These are phyloP conservation scores for Baudoinia panamericana DNA, from an alignment of 495 filamentous ascomycete genomes.

Conservation along the genomic window DNA sequence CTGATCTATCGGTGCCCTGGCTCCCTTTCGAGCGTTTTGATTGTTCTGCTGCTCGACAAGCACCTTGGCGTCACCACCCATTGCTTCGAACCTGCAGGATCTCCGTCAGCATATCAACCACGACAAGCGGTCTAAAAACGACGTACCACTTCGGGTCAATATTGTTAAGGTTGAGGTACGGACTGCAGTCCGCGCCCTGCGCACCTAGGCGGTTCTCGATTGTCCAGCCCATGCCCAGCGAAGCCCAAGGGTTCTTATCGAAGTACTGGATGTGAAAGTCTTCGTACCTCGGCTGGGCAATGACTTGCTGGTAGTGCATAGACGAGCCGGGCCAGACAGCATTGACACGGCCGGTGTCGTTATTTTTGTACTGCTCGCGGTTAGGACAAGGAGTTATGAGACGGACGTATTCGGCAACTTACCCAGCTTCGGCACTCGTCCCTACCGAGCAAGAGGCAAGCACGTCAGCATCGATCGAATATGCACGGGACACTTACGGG, in stretches of 20 bases:
- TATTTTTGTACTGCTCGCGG: constrained; percentile 26
- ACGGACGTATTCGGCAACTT: background rate
- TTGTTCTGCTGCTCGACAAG: constrained; percentile 12
- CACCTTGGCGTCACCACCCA: constrained; percentile 10
- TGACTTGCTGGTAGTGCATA: constrained; percentile 26
- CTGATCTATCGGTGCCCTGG: background rate
- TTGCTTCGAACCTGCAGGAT: constrained; percentile 11
- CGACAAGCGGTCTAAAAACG: background rate
- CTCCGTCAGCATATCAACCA: background rate
- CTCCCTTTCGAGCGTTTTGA: constrained; percentile 3
- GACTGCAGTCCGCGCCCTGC: constrained; percentile 18
- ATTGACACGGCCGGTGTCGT: constrained; percentile 29
- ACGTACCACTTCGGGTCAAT: constrained; percentile 28
- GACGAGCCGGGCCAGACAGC: constrained; percentile 27
- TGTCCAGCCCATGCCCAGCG: constrained; percentile 26
- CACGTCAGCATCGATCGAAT: too few relatives aligned
- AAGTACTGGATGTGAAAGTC: constrained; percentile 28
- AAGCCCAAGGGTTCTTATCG: constrained; percentile 28
- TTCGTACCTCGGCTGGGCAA: constrained; percentile 25
- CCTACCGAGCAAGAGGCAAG: too few relatives aligned
- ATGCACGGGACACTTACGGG: too few relatives aligned
- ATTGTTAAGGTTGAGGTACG: constrained; percentile 28
- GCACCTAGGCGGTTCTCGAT: constrained; percentile 13
- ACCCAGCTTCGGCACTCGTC: constrained; percentile 25
- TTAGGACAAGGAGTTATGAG: background rate